Conservation (phyloP, 805 yeast genomes). For the Myxozyma melibiosi region DNA sequence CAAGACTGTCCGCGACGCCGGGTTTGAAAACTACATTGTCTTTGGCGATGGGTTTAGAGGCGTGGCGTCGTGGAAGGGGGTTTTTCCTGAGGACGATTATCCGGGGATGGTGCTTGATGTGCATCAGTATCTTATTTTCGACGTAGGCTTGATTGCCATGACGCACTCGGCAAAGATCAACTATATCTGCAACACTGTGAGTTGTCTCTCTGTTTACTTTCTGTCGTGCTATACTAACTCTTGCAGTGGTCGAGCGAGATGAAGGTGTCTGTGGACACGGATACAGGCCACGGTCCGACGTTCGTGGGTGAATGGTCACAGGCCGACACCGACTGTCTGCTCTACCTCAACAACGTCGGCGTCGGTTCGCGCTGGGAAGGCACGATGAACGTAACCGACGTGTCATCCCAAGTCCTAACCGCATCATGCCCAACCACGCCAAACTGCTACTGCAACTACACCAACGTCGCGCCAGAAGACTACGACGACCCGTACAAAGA, state of each 20-base stretch:
- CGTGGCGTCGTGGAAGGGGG: conserved; percentile 61
- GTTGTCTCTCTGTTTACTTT: not conserved
- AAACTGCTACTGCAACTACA: conserved; percentile 52
- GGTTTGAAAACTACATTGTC: conserved; percentile 54
- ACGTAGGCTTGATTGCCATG: conserved; percentile 36
- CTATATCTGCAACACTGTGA: conserved; percentile 44
- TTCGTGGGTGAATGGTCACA: conserved; percentile 83
- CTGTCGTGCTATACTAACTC: not conserved
- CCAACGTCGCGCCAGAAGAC: conserved; percentile 47
- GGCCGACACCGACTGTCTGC: conserved; percentile 83
- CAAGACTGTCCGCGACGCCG: conserved; percentile 55
- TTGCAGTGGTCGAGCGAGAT: conserved; percentile 54
- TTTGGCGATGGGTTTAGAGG: conserved; percentile 79
- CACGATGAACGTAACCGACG: conserved; percentile 44
- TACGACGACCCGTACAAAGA: conserved; percentile 60
- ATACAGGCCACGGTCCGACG: conserved; percentile 63
- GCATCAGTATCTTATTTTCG: conserved; percentile 83
- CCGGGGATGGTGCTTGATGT: conserved; percentile 78
- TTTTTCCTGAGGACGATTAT: conserved; percentile 48
- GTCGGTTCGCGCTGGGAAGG: conserved; percentile 79
- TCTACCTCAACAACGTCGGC: conserved; percentile 80
- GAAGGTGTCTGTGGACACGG: conserved; percentile 55
- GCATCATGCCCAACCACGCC: conserved; percentile 46
- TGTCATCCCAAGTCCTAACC: conserved; percentile 31
- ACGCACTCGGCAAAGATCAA: conserved; percentile 40